Conservation (phyloP, 139 green algal species). For the Tetradesmus lagerheimii region DNA sequence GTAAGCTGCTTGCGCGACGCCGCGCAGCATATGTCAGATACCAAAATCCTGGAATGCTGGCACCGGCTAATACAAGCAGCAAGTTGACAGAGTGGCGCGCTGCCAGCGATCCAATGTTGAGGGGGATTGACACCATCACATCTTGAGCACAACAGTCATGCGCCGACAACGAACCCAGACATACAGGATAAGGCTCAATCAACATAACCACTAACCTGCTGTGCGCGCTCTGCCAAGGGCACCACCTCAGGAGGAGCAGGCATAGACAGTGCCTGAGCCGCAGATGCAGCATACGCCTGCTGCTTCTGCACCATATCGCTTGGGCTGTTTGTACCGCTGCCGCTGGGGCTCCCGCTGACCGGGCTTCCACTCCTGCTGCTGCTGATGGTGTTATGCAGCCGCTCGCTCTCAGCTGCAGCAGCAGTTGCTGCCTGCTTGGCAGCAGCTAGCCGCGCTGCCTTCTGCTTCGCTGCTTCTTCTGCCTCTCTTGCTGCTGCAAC, state of each 20-base stretch:
- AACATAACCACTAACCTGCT: conserved; percentile 3
- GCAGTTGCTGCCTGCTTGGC: background rate
- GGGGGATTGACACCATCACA: too few relatives aligned
- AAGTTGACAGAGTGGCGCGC: too few relatives aligned
- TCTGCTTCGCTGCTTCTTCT: conserved; percentile 7
- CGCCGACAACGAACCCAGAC: background rate
- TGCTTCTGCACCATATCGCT: background rate
- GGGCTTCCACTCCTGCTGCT: background rate
- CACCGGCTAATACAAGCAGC: too few relatives aligned
- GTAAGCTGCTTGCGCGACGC: too few relatives aligned
- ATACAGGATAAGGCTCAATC: background rate
- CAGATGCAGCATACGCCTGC: conserved; percentile 12
- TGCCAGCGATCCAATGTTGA: too few relatives aligned
- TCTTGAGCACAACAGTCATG: too few relatives aligned
- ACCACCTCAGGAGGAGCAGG: conserved; percentile 32
- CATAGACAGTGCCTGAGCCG: background rate
- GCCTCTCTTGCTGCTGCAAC: conserved; percentile 20
- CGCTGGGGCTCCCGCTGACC: background rate
- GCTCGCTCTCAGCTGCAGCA: conserved; percentile 17
- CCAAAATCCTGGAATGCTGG: too few relatives aligned
- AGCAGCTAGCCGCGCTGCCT: conserved; percentile 5
- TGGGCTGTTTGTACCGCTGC: background rate
- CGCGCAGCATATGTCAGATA: too few relatives aligned
- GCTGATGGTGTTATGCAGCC: conserved; percentile 4
- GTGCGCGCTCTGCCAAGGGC: background rate